Base-by-base conservation (phyloP, 1,284 basidiomycete species). In the Fomitopsis schrenkii region DNA sequence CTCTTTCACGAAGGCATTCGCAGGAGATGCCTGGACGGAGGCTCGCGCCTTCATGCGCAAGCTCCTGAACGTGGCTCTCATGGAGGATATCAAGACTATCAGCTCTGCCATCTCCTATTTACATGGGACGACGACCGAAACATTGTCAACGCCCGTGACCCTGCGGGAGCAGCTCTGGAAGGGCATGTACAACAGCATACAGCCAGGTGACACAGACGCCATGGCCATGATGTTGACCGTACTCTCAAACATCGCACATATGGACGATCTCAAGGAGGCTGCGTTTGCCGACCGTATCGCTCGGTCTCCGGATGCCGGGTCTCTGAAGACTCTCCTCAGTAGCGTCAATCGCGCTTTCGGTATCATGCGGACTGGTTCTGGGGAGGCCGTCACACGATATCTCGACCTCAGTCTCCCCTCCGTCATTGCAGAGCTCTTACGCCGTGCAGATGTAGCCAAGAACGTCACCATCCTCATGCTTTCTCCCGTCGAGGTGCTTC, bases 401-500 rank as follows among this genome's bases (percentile, higher is more conserved):
- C 81, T 85, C 12, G 85, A 91, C 65, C 80, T 83, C 64, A 83
- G 80, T 56, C 72, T 82, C 5, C 79, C 84, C 1, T 67, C 78
- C 12, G 71, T 80, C 33, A 77, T 87, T 7, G 73, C 81, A 45
- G 74, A 80, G 8, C 73, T 93, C 30, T 79, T 93, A 59, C 72
- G 75, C 42, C 77, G 75, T 33, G 75, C 81, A 0, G 80, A 78
- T 15, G 78, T 86, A 17, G 83, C 84, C 2, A 81, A 83, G 66
- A 75, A 86, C 45, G 75, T 89, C 44, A 83, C 89, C 61, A 73
- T 81, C 22, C 80, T 96, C 35, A 84, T 95, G 71, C 77, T 97
- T 41, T 97, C 93, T 9, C 94, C 95, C 0, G 80, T 88, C 15
- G 86, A 89, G 28, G 81, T 84, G 10, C 75, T 95, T 15, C 91